Percentiles rank a stretch among this genome's conserved stretches.
phyloP scores from a whole-genome alignment of 2,329 filamentous ascomycete genomes.

The Trichoderma aggressivum region DNA sequence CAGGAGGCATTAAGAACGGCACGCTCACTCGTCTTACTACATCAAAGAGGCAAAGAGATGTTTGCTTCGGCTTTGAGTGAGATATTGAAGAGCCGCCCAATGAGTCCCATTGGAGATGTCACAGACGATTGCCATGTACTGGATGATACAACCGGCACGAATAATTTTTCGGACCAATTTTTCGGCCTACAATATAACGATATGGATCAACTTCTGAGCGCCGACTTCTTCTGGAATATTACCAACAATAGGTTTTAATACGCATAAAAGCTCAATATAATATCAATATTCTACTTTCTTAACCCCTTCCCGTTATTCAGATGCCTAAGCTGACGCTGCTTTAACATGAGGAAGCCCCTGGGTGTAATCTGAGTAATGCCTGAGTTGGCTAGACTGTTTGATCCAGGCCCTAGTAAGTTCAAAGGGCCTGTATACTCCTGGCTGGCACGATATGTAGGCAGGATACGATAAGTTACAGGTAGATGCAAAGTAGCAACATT shows the following conservation, averaged over 20 bases:
- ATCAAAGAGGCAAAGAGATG: conserved; percentile 5
- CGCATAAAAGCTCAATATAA: not conserved
- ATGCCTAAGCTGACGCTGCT: not conserved
- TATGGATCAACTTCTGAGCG: conserved; percentile 1
- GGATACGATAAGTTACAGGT: no score
- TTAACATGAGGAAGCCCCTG: not conserved
- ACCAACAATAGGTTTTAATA: not conserved
- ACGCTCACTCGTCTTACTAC: not conserved
- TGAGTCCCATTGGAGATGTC: not conserved
- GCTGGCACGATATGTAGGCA: no score
- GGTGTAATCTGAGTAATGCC: not conserved
- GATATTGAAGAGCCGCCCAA: not conserved
- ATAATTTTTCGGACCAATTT: conserved; percentile 1
- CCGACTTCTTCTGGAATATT: conserved; percentile 9
- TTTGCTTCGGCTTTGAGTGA: conserved; percentile 4
- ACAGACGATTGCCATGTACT: not conserved
- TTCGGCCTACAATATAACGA: conserved; percentile 1
- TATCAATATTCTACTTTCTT: not conserved
- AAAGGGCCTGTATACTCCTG: no score
- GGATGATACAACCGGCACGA: not conserved
- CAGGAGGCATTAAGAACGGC: not conserved
- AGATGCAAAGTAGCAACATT: no score
- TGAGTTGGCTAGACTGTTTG: not conserved
- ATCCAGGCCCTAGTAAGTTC: no score
- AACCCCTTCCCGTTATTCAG: not conserved